Percentiles rank a stretch among this genome's conserved stretches.
Conservation (phyloP, 1,284 basidiomycete species). For the Caloboletus firmus region DNA sequence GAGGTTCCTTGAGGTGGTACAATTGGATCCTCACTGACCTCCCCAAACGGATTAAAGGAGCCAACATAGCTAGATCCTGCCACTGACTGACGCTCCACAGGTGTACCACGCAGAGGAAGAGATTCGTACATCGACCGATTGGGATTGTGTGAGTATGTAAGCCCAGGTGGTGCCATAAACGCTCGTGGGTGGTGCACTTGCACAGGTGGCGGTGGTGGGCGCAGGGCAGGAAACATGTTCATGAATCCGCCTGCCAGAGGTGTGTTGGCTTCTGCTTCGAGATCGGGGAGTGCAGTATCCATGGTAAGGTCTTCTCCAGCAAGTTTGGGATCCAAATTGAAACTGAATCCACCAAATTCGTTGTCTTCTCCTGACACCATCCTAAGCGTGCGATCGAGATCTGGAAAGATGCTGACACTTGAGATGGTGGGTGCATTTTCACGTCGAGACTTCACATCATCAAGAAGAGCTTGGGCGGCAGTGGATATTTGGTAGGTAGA, state of each 20-base stretch:
- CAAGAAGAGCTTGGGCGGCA: constrained; percentile 79
- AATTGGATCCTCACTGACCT: constrained; percentile 47
- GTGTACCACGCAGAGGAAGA: constrained; percentile 38
- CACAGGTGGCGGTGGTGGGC: constrained; percentile 31
- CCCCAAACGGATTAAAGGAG: constrained; percentile 77
- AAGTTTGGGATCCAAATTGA: constrained; percentile 77
- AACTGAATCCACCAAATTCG: constrained; percentile 69
- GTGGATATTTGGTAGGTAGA: constrained; percentile 84
- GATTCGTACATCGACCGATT: constrained; percentile 57
- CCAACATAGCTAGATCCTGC: constrained; percentile 61
- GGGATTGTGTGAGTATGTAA: constrained; percentile 48
- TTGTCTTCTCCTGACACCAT: constrained; percentile 60
- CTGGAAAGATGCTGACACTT: constrained; percentile 80
- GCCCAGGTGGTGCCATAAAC: constrained; percentile 51
- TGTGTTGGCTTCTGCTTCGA: constrained; percentile 51
- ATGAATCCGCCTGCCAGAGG: constrained; percentile 63
- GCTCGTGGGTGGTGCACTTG: constrained; percentile 36
- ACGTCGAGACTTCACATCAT: constrained; percentile 77
- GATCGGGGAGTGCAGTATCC: constrained; percentile 48
- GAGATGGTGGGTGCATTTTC: constrained; percentile 52
- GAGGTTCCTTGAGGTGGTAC: constrained; percentile 13
- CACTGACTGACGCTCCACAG: constrained; percentile 47
- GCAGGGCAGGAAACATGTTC: constrained; percentile 64
- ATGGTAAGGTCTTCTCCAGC: constrained; percentile 50
- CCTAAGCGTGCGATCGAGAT: constrained; percentile 78